Evolutionary conservation across 2,329 filamentous ascomycete species (phyloP), one percentile per base, ranked within the genome.

Genomic region (Zarea fungicola): DNA sequence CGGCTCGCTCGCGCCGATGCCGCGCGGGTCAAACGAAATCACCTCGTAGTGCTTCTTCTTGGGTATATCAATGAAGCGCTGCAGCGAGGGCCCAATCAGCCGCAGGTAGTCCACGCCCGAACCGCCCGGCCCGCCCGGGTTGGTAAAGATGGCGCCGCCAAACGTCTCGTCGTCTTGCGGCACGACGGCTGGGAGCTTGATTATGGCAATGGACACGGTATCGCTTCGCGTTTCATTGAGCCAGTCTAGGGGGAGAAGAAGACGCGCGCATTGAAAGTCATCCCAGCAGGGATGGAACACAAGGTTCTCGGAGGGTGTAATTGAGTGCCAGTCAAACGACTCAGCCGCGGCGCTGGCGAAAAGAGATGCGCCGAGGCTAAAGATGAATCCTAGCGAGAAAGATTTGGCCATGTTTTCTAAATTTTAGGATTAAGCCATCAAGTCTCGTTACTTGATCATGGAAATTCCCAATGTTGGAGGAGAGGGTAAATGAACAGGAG

Each of bases 101-200:
- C 64, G 55, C 10, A 66, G 22, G 10, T 64, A 55, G 0, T 29
- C 25, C 3, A 71, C 61, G 6, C 73, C 72, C 0, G 67, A 69
- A 18, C 58, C 65, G 29, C 72, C 69, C 0, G 72, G 72, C 0
- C 73, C 73, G 36, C 73, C 73, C 0, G 71, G 71, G 58, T 74
- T 74, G 35, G 58, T 55, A 55, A 75, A 60, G 39, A 74, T 60
- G 42, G 71, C 60, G 25, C 72, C 72, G 34, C 64, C 69, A 47
- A 68, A 74, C 21, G 59, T 52, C 3, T 65, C 60, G 48, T 71
- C 63, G 14, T 57, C 36, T 21, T 66, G 62, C 5, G 65, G 49
- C 3, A 74, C 72, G 2, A 50, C 50, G 25, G 71, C 70, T 0
- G 71, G 69, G 9, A 68, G 62, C 48, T 65, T 68, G 41, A 68